Evolutionary conservation across 2,329 filamentous ascomycete species (phyloP), one percentile per base, ranked within the genome.

Genomic region (Proliferodiscus dingleyae): DNA sequence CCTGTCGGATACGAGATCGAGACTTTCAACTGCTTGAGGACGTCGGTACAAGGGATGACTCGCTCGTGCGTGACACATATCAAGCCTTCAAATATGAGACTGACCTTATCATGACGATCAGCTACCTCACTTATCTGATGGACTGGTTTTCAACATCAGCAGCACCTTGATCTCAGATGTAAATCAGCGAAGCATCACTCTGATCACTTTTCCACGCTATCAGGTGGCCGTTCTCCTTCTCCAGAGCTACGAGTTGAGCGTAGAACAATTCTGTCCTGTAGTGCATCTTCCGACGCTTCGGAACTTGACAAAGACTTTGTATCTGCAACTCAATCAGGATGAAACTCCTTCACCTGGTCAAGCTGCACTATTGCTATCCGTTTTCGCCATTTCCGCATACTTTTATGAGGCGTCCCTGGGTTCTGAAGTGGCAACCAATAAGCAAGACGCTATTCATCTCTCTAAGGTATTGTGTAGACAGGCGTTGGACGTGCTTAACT

Each of bases 401-500:
- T 61, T 60, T 44, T 58, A 58, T 40, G 39, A 46, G 2, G 47
- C 52, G 8, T 46, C 37, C 13, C 43, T 46, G 4, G 40, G 39
- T 33, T 54, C 52, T 5, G 53, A 56, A 40, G 46, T 53, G 26
- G 52, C 48, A 10, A 43, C 43, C 6, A 49, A 32, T 24, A 42
- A 49, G n/a, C 39, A 56, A 43, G 58, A 59, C 33, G 62, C 63
- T 15, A 54, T 59, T 37, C 43, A 45, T 2, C 60, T 63, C 46
- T 58, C 61, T 1, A 47, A 52, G 2, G 33, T 45, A 13, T 66
- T 64, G 60, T 51, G 61, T 33, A 60, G 54, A 47, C 44, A 55
- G 30, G 50, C 62, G 2, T 53, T 66, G 24, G 62, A 67, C 22
- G 30, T 67, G 5, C 38, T 66, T 3, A 61, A 66, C 30, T 59